These are phyloP conservation scores for Triticum timopheevii DNA, from an alignment of 176 grass and related monocot species.

Conservation along the genomic window DNA sequence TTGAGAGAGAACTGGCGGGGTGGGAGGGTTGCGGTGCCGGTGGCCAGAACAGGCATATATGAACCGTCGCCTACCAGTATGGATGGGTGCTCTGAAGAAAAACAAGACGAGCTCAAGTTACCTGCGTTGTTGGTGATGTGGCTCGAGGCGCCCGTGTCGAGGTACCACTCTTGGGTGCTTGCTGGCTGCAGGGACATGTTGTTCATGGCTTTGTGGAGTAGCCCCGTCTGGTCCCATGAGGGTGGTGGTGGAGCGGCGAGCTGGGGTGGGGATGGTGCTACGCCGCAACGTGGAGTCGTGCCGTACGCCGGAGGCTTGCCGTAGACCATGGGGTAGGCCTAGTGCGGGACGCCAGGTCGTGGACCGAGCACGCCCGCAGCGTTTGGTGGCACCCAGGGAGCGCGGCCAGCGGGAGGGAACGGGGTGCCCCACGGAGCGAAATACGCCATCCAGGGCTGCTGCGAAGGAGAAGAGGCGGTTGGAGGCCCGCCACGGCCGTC, in stretches of 20 bases:
- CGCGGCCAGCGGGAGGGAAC: neutral
- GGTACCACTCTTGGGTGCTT: neutral
- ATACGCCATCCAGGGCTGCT: neutral
- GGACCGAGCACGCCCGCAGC: neutral
- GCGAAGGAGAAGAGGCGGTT: too few species aligned
- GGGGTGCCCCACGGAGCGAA: neutral
- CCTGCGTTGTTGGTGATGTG: neutral
- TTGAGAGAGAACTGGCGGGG: neutral
- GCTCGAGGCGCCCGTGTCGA: neutral
- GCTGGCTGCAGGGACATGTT: neutral
- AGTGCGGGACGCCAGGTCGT: accelerated
- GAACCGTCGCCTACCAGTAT: neutral
- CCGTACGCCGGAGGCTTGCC: too few species aligned
- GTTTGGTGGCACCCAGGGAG: neutral
- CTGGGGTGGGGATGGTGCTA: too few species aligned
- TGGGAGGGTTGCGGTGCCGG: neutral
- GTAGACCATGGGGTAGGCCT: neutral
- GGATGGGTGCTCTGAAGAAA: neutral
- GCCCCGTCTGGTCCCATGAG: neutral
- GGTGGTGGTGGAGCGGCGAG: neutral
- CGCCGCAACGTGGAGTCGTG: too few species aligned
- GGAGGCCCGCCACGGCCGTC: neutral
- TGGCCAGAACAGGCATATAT: neutral
- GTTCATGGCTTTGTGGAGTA: neutral
- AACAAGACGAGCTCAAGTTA: neutral